A percentile compares a stretch with the other conserved stretches of the same genome.
Conservation (phyloP, 2,329 filamentous ascomycete genomes). For the Lasiodiplodia sp. region DNA sequence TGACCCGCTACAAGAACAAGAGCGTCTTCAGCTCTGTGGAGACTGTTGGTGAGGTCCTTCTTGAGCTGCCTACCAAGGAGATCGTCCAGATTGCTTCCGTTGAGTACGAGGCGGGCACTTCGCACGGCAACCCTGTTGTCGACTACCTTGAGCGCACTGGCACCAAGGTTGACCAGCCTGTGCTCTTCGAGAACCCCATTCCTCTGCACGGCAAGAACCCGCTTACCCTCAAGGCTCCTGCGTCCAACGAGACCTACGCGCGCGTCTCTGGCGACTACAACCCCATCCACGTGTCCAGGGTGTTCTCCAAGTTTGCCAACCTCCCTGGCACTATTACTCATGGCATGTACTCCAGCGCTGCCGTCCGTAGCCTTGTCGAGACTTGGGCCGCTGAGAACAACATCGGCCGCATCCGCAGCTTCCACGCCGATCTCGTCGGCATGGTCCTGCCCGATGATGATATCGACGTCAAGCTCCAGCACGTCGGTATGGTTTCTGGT, state of each 20-base stretch:
- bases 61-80: constrained; percentile 96
- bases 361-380: constrained; percentile 93
- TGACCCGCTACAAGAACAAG: constrained; percentile 95
- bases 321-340: constrained; percentile 97
- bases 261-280: constrained; percentile 98
- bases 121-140: constrained; percentile 94
- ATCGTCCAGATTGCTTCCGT: constrained; percentile 97
- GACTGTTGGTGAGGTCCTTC: constrained; percentile 88
- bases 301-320: constrained; percentile 95
- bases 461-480: constrained; percentile 92
- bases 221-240: constrained; percentile 85
- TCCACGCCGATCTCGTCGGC: constrained; percentile 94
- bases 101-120: constrained; percentile 89
- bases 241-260: constrained; percentile 97
- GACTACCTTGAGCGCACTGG: constrained; percentile 95
- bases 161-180: constrained; percentile 90
- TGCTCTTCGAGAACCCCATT: constrained; percentile 97
- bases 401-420: constrained; percentile 94
- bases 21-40: constrained; percentile 89
- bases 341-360: constrained; percentile 98
- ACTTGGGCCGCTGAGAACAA: constrained; percentile 99
- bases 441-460: constrained; percentile 99
- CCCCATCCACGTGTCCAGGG: constrained; percentile 96
- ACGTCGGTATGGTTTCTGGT: constrained; percentile 96
- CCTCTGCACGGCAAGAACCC: constrained; percentile 92